phyloP scores from a whole-genome alignment of 192 early-diverging fungal genomes.

The Coemansia furcata region DNA sequence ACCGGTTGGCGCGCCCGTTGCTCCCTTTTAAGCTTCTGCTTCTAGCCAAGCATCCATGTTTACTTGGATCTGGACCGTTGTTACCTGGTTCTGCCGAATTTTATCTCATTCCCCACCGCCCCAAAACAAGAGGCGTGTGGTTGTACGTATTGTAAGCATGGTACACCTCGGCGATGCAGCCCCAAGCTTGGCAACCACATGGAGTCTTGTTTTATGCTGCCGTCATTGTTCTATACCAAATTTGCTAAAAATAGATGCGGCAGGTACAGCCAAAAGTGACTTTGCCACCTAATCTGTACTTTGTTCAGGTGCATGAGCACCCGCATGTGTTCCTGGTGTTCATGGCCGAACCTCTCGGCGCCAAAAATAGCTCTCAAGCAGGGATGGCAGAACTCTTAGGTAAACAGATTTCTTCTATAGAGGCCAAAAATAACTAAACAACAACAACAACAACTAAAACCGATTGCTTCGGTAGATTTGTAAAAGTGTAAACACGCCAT shows the following conservation, averaged over 20 bases:
- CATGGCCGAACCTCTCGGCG: not conserved
- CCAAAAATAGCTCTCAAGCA: slow-evolving; percentile 4
- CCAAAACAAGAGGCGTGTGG: not conserved
- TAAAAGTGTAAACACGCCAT: not conserved
- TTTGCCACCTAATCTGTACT: not conserved
- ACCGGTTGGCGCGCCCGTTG: not conserved
- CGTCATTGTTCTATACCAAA: not conserved
- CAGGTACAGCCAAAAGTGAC: slow-evolving; percentile 1
- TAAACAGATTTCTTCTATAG: not conserved
- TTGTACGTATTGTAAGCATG: not conserved
- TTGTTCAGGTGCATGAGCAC: not conserved
- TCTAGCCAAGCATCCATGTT: not conserved
- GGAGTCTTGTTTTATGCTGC: not conserved
- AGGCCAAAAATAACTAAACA: not conserved
- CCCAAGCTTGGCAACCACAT: not conserved
- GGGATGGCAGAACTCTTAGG: not conserved
- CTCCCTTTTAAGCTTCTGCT: not conserved
- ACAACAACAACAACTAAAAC: not conserved
- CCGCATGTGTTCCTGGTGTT: not conserved
- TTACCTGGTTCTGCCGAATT: not conserved
- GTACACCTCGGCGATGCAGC: not conserved
- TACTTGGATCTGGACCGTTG: not conserved
- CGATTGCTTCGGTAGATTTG: not conserved
- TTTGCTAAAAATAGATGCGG: slow-evolving; percentile 3
- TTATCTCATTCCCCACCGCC: not conserved